Conservation (phyloP, 345 rosid species). For the Lepidium aucheri region DNA sequence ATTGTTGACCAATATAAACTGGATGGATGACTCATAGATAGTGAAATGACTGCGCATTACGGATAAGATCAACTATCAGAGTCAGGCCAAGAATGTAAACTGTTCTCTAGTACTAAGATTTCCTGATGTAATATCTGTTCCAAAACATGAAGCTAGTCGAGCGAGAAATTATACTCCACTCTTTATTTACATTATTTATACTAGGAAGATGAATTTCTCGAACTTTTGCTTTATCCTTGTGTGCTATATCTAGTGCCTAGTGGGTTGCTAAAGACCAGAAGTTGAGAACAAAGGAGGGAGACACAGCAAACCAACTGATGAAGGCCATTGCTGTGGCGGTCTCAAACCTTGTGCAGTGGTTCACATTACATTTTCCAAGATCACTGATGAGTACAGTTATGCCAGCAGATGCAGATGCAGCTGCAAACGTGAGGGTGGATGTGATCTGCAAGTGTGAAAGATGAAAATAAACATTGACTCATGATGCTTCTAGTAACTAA, state of each 20-base stretch:
- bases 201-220: not conserved
- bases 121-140: not conserved
- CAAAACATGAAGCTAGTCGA: slow-evolving; percentile 1
- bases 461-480: not conserved
- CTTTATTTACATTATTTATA: slow-evolving; percentile 12
- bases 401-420: slow-evolving; percentile 76
- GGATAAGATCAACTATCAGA: not conserved
- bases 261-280: slow-evolving; percentile 75
- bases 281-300: slow-evolving; percentile 60
- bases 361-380: slow-evolving; percentile 36
- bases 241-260: slow-evolving; percentile 38
- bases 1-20: not conserved
- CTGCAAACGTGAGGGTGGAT: slow-evolving; percentile 64
- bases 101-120: not conserved
- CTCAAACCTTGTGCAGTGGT: slow-evolving; percentile 58
- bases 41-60: not conserved
- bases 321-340: slow-evolving; percentile 74
- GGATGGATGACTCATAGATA: not conserved
- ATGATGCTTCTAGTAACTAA: not conserved
- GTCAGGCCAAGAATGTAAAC: not conserved
- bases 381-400: slow-evolving; percentile 61
- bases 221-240: not conserved
- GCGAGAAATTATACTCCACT: not conserved
- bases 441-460: slow-evolving; percentile 42
- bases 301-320: slow-evolving; percentile 57